phyloP scores from a whole-genome alignment of 1,284 basidiomycete species.

The Microbotryum violaceum region DNA sequence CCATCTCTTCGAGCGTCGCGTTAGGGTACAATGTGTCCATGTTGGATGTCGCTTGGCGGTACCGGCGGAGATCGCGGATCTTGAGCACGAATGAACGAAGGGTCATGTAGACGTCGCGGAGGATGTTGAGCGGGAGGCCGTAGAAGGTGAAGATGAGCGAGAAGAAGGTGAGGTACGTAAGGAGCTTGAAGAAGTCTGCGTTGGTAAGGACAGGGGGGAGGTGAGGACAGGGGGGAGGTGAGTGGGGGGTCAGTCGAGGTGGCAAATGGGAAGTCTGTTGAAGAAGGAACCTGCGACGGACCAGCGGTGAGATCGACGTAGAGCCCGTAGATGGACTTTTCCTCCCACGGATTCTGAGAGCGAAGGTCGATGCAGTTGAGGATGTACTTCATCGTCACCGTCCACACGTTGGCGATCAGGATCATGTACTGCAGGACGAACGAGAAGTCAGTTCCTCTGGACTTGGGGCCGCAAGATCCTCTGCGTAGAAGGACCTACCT shows the following conservation, averaged over 20 bases:
- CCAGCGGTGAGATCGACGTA: constrained; percentile 90
- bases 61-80: constrained; percentile 76
- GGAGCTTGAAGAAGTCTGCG: constrained; percentile 82
- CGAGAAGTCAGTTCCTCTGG: constrained; percentile 3
- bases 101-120: constrained; percentile 93
- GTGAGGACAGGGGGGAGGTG: constrained; percentile 1
- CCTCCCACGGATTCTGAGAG: constrained; percentile 60
- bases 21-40: constrained; percentile 96
- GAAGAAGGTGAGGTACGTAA: constrained; percentile 89
- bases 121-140: constrained; percentile 91
- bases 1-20: constrained; percentile 78
- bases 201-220: background rate
- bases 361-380: constrained; percentile 71
- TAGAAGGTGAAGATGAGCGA: constrained; percentile 84
- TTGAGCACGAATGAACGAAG: constrained; percentile 82
- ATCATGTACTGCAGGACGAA: constrained; percentile 65
- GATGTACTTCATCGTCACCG: constrained; percentile 74
- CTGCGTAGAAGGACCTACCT: constrained; percentile 50
- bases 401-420: constrained; percentile 69
- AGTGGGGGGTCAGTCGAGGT: background rate
- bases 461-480: background rate
- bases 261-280: background rate
- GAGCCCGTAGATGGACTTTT: constrained; percentile 94
- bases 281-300: constrained; percentile 36
- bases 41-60: constrained; percentile 86